phyloP scores from a whole-genome alignment of 2,329 filamentous ascomycete genomes.

The Escovopsis sp. region DNA sequence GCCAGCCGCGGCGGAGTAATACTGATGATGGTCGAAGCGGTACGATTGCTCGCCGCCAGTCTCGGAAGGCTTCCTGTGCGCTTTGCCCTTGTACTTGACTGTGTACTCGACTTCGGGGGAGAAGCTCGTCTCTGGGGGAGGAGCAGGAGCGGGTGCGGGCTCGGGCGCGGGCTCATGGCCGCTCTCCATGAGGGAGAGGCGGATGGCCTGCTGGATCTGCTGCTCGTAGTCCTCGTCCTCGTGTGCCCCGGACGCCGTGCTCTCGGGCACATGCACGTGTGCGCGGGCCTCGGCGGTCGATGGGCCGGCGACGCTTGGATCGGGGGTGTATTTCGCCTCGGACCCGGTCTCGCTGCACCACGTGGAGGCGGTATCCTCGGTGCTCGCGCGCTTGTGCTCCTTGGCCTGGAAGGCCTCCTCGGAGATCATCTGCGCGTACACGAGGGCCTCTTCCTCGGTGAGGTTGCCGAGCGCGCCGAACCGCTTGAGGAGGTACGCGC shows the following conservation, averaged over 20 bases:
- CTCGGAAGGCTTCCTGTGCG: slow-evolving; percentile 11
- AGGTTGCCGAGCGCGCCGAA: slow-evolving; percentile 58
- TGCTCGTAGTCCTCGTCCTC: slow-evolving; percentile 44
- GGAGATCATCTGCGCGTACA: slow-evolving; percentile 52
- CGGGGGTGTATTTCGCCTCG: slow-evolving; percentile 36
- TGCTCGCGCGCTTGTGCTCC: slow-evolving; percentile 33
- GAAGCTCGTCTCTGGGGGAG: slow-evolving; percentile 27
- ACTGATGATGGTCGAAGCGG: too few relatives aligned
- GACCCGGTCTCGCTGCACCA: slow-evolving; percentile 26
- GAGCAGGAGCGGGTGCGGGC: slow-evolving; percentile 29
- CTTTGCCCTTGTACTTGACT: slow-evolving; percentile 32
- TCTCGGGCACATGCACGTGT: too few relatives aligned
- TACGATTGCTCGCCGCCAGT: slow-evolving; percentile 21
- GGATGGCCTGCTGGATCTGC: slow-evolving; percentile 48
- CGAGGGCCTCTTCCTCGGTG: slow-evolving; percentile 50
- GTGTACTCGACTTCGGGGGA: slow-evolving; percentile 37
- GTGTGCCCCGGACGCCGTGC: slow-evolving; percentile 1
- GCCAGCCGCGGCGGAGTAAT: slow-evolving; percentile 5
- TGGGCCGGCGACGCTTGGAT: slow-evolving; percentile 29
- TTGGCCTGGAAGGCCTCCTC: slow-evolving; percentile 44
- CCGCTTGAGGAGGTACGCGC: slow-evolving; percentile 55
- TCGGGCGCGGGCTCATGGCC: slow-evolving; percentile 29
- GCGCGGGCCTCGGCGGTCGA: slow-evolving; percentile 14
- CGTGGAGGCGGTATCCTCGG: slow-evolving; percentile 25
- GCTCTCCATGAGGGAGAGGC: slow-evolving; percentile 44